Base-by-base conservation (phyloP, 352 stramenopile genomes). In the Phytophthora syringae region DNA sequence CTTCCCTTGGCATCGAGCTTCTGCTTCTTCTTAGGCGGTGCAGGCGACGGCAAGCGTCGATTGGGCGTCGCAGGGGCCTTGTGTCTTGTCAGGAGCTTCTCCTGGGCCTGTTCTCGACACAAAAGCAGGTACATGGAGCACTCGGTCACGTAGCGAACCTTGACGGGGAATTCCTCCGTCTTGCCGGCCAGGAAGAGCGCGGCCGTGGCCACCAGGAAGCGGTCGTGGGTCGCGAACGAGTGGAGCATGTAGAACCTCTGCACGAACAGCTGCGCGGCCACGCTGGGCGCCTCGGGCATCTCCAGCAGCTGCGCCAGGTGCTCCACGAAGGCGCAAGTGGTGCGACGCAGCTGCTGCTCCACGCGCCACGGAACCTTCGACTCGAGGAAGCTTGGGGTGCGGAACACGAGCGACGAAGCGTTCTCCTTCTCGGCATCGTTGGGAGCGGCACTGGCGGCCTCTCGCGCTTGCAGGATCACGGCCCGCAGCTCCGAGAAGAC, bases 241-340 rank as follows among this genome's bases (percentile, higher is more conserved):
- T 94, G 86, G 52, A 92, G 42, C 77, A 84, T 81, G 66, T 88
- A 94, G 72, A 94, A 94, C 5, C 80, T 64, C 61, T 94, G 85
- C 18, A 92, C 72, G 53, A 84, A 90, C 27, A 90, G 71, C 62
- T 92, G 81, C 10, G 84, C 86, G 0, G 82, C 60, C 7, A 91
- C 53, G 15, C 65, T 74, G 9, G 84, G 81, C 7, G 81, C 75
- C 16, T 76, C 72, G 11, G 86, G 86, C 42, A 94, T 82, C 51
- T 84, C 80, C 47, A 92, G 45, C 13, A 90, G 70, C 43, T 70
- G 58, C 18, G 74, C 79, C 55, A 94, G 69, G 56, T 94, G 81
- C 50, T 87, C 73, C 20, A 94, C 67, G 59, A 89, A 93, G 32
- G 70, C 54, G 60, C 82, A 92, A 22, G 84, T 93, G 9, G 82